Evolutionary conservation across 257 asterid genomes (phyloP).

Genomic region (Fraxinus pennsylvanica): DNA sequence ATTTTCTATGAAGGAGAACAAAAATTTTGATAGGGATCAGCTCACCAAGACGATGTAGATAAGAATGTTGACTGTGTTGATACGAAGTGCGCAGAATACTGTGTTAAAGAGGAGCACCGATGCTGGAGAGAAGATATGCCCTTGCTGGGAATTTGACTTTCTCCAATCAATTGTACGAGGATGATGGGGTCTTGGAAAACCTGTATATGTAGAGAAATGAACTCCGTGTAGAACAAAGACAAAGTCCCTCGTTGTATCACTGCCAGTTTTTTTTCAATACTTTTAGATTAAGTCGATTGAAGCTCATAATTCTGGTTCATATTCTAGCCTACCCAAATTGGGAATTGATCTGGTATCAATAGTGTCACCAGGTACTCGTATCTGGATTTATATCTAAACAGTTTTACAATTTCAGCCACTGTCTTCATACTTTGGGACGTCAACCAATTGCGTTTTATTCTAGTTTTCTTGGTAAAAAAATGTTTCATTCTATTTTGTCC

Average conservation of each 20-base stretch:
- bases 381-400: not conserved
- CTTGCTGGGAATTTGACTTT: not conserved
- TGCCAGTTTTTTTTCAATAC: constrained; percentile 13
- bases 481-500: no score
- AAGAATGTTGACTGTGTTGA: constrained; percentile 24
- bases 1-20: constrained; percentile 18
- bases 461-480: no score
- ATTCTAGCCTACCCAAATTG: not conserved
- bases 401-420: not conserved
- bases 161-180: constrained; percentile 17
- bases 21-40: constrained; percentile 25
- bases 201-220: constrained; percentile 33
- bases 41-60: constrained; percentile 29
- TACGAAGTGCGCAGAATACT: constrained; percentile 22
- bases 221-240: constrained; percentile 10
- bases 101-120: not conserved
- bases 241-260: constrained; percentile 38
- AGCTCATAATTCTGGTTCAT: not conserved
- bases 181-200: constrained; percentile 40
- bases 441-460: no score
- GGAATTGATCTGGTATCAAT: not conserved
- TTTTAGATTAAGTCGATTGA: no score
- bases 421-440: no score
- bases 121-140: constrained; percentile 22
- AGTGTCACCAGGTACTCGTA: not conserved